Evolutionary conservation across 164 flowering plant species (phyloP).

Genomic region (Paratinospora sagittata): DNA sequence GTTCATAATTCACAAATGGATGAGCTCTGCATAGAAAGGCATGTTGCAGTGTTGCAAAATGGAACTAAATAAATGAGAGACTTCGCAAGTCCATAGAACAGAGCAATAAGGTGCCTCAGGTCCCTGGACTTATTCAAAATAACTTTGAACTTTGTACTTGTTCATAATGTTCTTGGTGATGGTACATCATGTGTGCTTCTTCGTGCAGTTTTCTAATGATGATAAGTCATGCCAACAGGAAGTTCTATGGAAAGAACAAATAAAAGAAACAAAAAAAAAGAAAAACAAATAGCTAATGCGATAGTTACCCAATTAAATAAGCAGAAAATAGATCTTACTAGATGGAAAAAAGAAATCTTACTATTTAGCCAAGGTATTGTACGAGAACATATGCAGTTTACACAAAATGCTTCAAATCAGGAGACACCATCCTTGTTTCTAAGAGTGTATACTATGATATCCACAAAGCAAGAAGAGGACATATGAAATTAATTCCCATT

Average conservation of each 20-base stretch:
- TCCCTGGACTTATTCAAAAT: not conserved
- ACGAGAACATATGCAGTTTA: no score
- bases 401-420: no score
- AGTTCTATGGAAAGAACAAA: not conserved
- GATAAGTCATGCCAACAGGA: no score
- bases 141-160: not conserved
- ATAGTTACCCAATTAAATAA: no score
- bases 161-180: not conserved
- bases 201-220: no score
- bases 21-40: not conserved
- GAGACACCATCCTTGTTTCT: no score
- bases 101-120: not conserved
- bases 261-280: not conserved
- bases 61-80: not conserved
- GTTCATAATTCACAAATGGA: not conserved
- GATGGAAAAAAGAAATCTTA: no score
- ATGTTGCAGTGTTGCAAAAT: conserved; percentile 3
- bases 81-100: not conserved
- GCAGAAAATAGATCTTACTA: no score
- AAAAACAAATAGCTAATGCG: not conserved
- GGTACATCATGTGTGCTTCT: not conserved
- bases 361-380: no score
- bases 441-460: no score
- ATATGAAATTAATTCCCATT: no score
- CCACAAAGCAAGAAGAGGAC: no score